These are phyloP conservation scores for Clarireedia paspali DNA, from an alignment of 2,329 filamentous ascomycete genomes.

Conservation along the genomic window DNA sequence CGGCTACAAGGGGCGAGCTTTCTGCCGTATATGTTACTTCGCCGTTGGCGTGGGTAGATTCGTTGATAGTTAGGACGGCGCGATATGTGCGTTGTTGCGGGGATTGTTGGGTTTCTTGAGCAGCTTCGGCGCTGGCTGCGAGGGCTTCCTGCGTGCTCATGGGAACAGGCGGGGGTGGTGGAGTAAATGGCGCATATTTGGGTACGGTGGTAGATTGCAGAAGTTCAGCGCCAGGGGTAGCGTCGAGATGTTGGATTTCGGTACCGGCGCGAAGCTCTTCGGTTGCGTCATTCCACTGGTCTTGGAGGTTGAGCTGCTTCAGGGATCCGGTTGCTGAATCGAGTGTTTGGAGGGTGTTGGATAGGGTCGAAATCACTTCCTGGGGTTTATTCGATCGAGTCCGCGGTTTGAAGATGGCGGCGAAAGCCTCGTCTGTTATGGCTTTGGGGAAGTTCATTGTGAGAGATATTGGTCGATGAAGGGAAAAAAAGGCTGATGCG, in stretches of 20 bases:
- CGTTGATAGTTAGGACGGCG: constrained; percentile 59
- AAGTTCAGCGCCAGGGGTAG: constrained; percentile 38
- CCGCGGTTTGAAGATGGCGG: constrained; percentile 67
- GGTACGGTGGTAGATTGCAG: constrained; percentile 59
- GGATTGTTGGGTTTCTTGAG: constrained; percentile 30
- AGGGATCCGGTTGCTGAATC: constrained; percentile 45
- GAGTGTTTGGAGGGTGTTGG: constrained; percentile 49
- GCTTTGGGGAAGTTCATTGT: constrained; percentile 70
- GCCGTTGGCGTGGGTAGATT: constrained; percentile 52
- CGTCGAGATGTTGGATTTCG: constrained; percentile 45
- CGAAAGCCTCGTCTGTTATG: constrained; percentile 68
- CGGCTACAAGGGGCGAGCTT: constrained; percentile 49
- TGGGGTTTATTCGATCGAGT: constrained; percentile 40
- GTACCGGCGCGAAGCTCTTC: constrained; percentile 35
- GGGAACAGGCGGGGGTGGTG: constrained; percentile 72
- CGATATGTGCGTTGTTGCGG: constrained; percentile 51
- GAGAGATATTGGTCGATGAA: constrained; percentile 88
- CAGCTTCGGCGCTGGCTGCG: constrained; percentile 32
- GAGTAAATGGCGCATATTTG: constrained; percentile 71
- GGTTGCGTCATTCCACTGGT: constrained; percentile 22
- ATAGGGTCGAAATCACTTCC: constrained; percentile 62
- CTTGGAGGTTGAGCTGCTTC: constrained; percentile 14
- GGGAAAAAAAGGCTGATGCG: constrained; percentile 88
- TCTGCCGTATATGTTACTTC: constrained; percentile 54
- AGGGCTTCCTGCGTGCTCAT: constrained; percentile 33